Conservation (phyloP, 108 stramenopile species). For the Pseudonitzschia multistriata region DNA sequence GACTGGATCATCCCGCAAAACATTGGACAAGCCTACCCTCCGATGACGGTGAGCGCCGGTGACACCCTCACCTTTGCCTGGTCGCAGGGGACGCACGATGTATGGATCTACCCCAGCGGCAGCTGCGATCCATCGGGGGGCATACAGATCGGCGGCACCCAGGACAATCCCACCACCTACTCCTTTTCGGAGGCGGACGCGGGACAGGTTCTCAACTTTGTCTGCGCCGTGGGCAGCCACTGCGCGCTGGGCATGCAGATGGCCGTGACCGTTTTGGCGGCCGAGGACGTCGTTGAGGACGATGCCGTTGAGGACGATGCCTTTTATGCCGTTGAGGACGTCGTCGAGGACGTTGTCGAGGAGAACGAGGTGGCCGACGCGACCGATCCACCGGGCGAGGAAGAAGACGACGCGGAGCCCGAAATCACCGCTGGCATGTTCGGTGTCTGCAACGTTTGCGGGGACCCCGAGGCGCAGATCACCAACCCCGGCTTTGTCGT, state of each 20-base stretch:
- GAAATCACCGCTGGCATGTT: background rate
- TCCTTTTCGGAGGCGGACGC: slow-evolving; percentile 15
- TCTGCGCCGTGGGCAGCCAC: slow-evolving; percentile 14
- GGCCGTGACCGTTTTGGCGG: slow-evolving; percentile 5
- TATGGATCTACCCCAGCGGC: slow-evolving; percentile 27
- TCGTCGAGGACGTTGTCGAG: too few species aligned
- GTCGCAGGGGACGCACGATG: slow-evolving; percentile 17
- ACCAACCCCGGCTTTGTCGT: background rate
- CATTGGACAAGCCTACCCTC: background rate
- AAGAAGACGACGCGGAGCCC: background rate
- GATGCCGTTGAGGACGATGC: background rate
- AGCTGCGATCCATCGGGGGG: slow-evolving; percentile 12
- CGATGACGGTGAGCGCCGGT: slow-evolving; percentile 18
- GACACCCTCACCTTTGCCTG: slow-evolving; percentile 25
- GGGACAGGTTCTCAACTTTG: slow-evolving; percentile 18
- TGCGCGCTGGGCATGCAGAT: slow-evolving; percentile 12
- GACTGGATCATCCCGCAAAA: slow-evolving; percentile 12
- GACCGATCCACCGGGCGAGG: too few species aligned
- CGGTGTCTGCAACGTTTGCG: slow-evolving; percentile 8
- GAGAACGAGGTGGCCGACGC: too few species aligned
- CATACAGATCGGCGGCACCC: background rate
- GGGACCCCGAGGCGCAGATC: background rate
- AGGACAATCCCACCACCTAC: slow-evolving; percentile 8
- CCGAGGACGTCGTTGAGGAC: background rate
- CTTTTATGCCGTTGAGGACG: too few species aligned